These are phyloP conservation scores for Cucurbita pepo DNA, from an alignment of 306 rosid genomes.

Conservation along the genomic window DNA sequence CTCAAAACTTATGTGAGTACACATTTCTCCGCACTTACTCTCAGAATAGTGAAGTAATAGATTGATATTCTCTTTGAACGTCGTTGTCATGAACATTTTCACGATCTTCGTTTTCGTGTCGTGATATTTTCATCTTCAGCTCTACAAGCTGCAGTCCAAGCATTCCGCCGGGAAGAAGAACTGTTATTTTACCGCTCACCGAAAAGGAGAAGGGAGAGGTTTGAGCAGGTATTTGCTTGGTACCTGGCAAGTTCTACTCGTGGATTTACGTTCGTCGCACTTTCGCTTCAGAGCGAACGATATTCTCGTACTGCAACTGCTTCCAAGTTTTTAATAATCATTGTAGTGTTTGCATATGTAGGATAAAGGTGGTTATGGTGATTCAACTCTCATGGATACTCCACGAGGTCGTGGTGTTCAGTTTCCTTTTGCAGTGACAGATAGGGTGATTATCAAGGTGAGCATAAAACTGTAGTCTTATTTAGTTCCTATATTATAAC, in stretches of 20 bases:
- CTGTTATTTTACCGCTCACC: slow-evolving; percentile 55
- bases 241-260: neutral
- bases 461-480: neutral
- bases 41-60: neutral
- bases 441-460: slow-evolving; percentile 92
- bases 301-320: neutral
- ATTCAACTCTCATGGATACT: slow-evolving; percentile 37
- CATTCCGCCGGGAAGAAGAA: slow-evolving; percentile 83
- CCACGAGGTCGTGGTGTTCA: slow-evolving; percentile 88
- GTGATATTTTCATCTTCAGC: slow-evolving; percentile 35
- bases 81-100: neutral
- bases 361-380: slow-evolving; percentile 77
- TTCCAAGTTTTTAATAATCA: neutral
- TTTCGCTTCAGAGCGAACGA: neutral
- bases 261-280: neutral
- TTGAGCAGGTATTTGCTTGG: slow-evolving; percentile 62
- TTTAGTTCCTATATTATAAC: neutral
- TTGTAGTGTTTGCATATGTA: slow-evolving; percentile 14
- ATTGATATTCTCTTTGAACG: neutral
- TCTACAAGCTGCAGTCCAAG: slow-evolving; percentile 84
- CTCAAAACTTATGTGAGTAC: slow-evolving; percentile 82
- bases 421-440: slow-evolving; percentile 86
- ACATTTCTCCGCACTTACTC: neutral
- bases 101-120: neutral
- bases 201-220: slow-evolving; percentile 67